Evolutionary conservation across 2,329 filamentous ascomycete species (phyloP).

Genomic region (Delphinella strobiligena): DNA sequence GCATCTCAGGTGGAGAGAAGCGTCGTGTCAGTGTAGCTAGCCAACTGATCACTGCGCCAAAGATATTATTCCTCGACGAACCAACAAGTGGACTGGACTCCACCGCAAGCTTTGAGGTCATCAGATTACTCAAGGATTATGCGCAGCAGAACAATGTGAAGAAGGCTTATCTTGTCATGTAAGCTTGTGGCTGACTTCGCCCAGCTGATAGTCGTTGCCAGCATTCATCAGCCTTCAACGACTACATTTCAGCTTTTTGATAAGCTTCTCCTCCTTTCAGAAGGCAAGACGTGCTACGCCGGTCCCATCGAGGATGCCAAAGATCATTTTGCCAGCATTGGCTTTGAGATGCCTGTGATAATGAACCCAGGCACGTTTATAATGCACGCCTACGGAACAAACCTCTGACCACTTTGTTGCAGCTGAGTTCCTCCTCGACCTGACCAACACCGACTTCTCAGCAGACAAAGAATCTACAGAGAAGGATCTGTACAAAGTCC

Average conservation of each 20-base stretch:
- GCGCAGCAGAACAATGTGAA: constrained; percentile 52
- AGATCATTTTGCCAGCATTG: constrained; percentile 48
- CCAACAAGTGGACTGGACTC: constrained; percentile 74
- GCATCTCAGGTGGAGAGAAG: constrained; percentile 74
- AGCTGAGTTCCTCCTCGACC: constrained; percentile 63
- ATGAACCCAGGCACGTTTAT: constrained; percentile 44
- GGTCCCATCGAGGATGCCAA: constrained; percentile 44
- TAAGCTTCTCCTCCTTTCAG: constrained; percentile 58
- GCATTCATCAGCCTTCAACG: constrained; percentile 73
- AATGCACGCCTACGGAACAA: too few relatives aligned
- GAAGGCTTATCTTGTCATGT: too few relatives aligned
- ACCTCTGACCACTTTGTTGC: background rate
- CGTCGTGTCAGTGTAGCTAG: constrained; percentile 64
- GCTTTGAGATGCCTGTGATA: constrained; percentile 48
- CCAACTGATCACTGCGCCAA: constrained; percentile 65
- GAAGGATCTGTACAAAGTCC: constrained; percentile 19
- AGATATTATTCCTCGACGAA: constrained; percentile 69
- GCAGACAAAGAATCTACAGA: constrained; percentile 22
- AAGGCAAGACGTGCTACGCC: constrained; percentile 58
- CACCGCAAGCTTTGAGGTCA: constrained; percentile 59
- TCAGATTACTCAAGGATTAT: constrained; percentile 53
- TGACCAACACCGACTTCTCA: constrained; percentile 63
- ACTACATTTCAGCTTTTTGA: constrained; percentile 67
- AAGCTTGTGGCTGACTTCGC: background rate
- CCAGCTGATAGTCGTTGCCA: constrained; percentile 30